These are phyloP conservation scores for Exophiala bonariae DNA, from an alignment of 2,329 filamentous ascomycete genomes.

Conservation along the genomic window DNA sequence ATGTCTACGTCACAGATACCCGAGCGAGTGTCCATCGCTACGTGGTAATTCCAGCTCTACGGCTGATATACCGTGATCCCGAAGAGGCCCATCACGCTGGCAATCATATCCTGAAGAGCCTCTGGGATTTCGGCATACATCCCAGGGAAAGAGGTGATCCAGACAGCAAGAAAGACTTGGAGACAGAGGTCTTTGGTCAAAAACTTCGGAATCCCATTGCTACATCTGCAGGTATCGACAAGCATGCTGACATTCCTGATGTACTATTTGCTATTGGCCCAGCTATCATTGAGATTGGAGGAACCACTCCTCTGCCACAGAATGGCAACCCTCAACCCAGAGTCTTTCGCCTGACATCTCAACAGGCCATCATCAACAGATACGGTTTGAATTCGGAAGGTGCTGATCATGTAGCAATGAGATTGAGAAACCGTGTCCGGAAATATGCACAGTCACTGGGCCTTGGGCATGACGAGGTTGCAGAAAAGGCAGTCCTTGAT, in stretches of 20 bases:
- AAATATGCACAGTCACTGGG: slow-evolving; percentile 72
- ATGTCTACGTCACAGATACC: slow-evolving; percentile 73
- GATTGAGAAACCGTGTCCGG: slow-evolving; percentile 74
- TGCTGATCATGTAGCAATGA: slow-evolving; percentile 79
- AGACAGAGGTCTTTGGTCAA: slow-evolving; percentile 73
- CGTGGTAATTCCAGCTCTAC: slow-evolving; percentile 54
- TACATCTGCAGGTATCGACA: slow-evolving; percentile 94
- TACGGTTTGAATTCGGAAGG: slow-evolving; percentile 94
- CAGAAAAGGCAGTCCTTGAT: slow-evolving; percentile 72
- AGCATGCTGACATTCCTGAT: slow-evolving; percentile 86
- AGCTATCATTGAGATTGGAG: slow-evolving; percentile 87
- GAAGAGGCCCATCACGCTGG: slow-evolving; percentile 91
- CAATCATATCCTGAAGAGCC: slow-evolving; percentile 66
- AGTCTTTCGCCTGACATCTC: slow-evolving; percentile 79
- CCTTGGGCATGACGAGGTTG: slow-evolving; percentile 60
- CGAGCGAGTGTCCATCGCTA: slow-evolving; percentile 69
- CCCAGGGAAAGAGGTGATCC: slow-evolving; percentile 74
- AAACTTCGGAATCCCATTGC: slow-evolving; percentile 81
- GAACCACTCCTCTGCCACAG: slow-evolving; percentile 84
- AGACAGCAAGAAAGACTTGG: slow-evolving; percentile 54
- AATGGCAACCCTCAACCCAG: slow-evolving; percentile 83
- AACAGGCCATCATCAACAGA: slow-evolving; percentile 89
- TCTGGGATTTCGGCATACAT: slow-evolving; percentile 74
- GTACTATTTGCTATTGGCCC: slow-evolving; percentile 81
- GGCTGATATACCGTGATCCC: slow-evolving; percentile 45